Base-by-base conservation (phyloP, 805 yeast genomes). In the Ascoidea rubescens region DNA sequence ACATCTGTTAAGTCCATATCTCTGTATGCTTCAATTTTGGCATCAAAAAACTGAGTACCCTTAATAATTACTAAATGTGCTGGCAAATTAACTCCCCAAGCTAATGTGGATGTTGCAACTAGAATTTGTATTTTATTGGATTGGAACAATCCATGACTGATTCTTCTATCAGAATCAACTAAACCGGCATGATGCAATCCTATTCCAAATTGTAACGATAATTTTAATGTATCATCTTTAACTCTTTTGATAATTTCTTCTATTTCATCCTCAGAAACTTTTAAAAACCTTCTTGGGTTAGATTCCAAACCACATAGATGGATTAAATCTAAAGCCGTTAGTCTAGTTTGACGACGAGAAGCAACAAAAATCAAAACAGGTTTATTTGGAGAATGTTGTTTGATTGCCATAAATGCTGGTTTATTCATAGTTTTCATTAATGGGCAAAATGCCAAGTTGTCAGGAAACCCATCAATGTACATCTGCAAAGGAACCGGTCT, bases 1-100 rank as follows among this genome's bases (percentile, higher is more conserved):
- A 93, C 96, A 69, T 93, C 99, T 0, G 96, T 85, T 12, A 93
- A 90, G 2, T 97, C 98, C 48, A 95, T 71, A 63, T 93, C 99
- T 3, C 84, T 79, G 62, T 83, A 89, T 0, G 99, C 99, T 74
- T 98, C 99, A 52, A 84, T 85, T 63, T 90, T 87, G 0, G 98
- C 77, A 63, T 93, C 96, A 62, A 93, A 93, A 0, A 93, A 89
- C 62, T 93, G 96, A 0, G 99, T 93, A 0, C 99, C 99, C 62
- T 93, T 93, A 42, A 93, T 82, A 56, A 93, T 87, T n/a, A 93
- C 99, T 47, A 89, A 96, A 3, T 96, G 98, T 5, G 99, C 99
- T 1, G 99, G 99, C 54, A 93, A 71, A 62, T 93, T 93, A 17
- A 93, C 98, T 75, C 99, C 99, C 99, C 99, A 93, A 0, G 99